phyloP scores from a whole-genome alignment of 2,329 filamentous ascomycete species.

The Epichloe elymi region DNA sequence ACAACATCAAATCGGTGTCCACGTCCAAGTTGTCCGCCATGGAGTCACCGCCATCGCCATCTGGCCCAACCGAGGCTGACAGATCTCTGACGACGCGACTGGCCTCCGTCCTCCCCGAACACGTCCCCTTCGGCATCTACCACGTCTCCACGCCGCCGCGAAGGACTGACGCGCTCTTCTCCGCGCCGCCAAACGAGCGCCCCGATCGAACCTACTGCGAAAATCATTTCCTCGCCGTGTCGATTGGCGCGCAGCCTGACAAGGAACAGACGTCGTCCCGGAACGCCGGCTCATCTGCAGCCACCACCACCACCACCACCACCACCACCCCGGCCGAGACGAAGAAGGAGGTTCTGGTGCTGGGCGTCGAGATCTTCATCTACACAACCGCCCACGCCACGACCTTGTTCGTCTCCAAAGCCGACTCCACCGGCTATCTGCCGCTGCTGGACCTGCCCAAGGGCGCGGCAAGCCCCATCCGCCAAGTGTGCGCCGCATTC shows the following conservation, averaged over 20 bases:
- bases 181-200: slow-evolving; percentile 56
- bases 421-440: slow-evolving; percentile 87
- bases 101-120: slow-evolving; percentile 39
- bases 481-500: slow-evolving; percentile 61
- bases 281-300: not conserved
- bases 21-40: not conserved
- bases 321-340: not conserved
- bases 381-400: slow-evolving; percentile 72
- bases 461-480: slow-evolving; percentile 58
- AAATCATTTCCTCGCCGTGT: slow-evolving; percentile 57
- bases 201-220: slow-evolving; percentile 75
- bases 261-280: slow-evolving; percentile 1
- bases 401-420: slow-evolving; percentile 90
- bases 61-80: not conserved
- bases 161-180: slow-evolving; percentile 62
- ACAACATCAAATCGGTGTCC: too few relatives aligned
- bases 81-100: slow-evolving; percentile 16
- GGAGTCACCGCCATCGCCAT: not conserved
- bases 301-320: not conserved
- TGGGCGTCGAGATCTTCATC: slow-evolving; percentile 77
- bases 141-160: slow-evolving; percentile 81
- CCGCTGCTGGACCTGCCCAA: slow-evolving; percentile 49
- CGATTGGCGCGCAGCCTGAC: slow-evolving; percentile 23
- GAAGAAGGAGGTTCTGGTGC: slow-evolving; percentile 48
- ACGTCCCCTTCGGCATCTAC: slow-evolving; percentile 53